Percentiles rank a stretch among this genome's conserved stretches.
Evolutionary conservation across 1,139 yeast genomes (phyloP).

Genomic region (Scheffersomyces titani): DNA sequence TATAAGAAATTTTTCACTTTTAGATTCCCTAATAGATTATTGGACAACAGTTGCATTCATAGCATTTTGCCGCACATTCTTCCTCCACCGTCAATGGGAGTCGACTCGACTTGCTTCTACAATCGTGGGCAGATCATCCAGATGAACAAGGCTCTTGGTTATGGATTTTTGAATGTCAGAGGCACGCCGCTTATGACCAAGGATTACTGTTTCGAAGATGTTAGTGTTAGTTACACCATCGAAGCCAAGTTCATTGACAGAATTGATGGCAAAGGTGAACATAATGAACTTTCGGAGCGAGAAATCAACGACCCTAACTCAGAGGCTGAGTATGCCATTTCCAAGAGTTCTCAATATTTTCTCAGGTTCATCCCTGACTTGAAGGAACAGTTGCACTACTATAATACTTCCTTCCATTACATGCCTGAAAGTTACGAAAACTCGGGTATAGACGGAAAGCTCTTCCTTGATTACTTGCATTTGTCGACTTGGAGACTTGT

Average conservation of each 20-base stretch:
- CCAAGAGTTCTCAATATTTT: constrained; percentile 39
- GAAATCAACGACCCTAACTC: constrained; percentile 42
- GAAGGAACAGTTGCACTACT: constrained; percentile 29
- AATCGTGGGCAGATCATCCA: constrained; percentile 37
- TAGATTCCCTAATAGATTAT: constrained; percentile 56
- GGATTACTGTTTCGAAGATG: constrained; percentile 44
- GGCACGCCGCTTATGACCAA: constrained; percentile 47
- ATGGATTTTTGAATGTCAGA: constrained; percentile 39
- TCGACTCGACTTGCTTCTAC: constrained; percentile 46
- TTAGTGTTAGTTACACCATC: constrained; percentile 44
- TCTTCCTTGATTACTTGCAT: constrained; percentile 26
- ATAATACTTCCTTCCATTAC: constrained; percentile 23
- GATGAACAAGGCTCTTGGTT: constrained; percentile 46
- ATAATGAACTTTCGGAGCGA: constrained; percentile 31
- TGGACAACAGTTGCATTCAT: constrained; percentile 61
- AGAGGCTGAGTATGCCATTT: constrained; percentile 37
- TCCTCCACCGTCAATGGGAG: constrained; percentile 68
- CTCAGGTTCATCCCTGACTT: constrained; percentile 45
- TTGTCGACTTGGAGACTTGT: constrained; percentile 38
- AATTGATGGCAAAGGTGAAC: constrained; percentile 25
- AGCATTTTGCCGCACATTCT: constrained; percentile 53
- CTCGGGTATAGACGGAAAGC: constrained; percentile 39
- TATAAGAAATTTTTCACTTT: constrained; percentile 68
- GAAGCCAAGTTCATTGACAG: constrained; percentile 49
- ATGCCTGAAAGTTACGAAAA: constrained; percentile 29